phyloP scores from a whole-genome alignment of 2,329 filamentous ascomycete genomes.

The Penicillium frequentans region DNA sequence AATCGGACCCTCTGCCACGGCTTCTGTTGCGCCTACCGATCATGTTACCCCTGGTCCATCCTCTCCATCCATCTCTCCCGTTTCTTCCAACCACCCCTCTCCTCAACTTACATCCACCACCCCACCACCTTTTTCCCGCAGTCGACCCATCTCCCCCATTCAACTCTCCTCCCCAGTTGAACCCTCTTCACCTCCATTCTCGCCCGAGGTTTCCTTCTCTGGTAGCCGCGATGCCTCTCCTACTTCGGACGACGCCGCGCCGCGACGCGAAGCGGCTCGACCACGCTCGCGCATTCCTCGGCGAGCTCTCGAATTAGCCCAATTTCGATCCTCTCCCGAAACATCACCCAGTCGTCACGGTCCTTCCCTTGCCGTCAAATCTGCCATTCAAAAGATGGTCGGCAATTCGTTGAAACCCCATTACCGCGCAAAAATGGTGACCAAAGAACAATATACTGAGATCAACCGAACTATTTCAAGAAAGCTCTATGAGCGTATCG shows the following conservation, averaged over 20 bases:
- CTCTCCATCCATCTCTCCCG: conserved; percentile 43
- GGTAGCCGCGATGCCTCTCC: conserved; percentile 42
- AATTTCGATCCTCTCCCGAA: conserved; percentile 53
- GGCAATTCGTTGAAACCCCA: conserved; percentile 77
- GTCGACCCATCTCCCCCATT: conserved; percentile 36
- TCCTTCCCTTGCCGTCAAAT: conserved; percentile 80
- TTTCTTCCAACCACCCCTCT: conserved; percentile 42
- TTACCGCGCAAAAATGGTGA: conserved; percentile 76
- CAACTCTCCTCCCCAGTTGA: conserved; percentile 34
- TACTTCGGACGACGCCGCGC: neutral
- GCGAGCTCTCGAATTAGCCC: conserved; percentile 17
- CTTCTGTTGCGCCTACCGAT: conserved; percentile 39
- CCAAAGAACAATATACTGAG: conserved; percentile 83
- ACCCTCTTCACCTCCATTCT: conserved; percentile 50
- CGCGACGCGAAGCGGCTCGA: conserved; percentile 13
- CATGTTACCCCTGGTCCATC: conserved; percentile 41
- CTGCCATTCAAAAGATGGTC: conserved; percentile 85
- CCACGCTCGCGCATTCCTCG: conserved; percentile 27
- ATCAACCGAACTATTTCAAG: conserved; percentile 91
- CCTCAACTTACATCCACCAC: conserved; percentile 40
- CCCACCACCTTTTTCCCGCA: conserved; percentile 36
- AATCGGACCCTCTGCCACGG: conserved; percentile 31
- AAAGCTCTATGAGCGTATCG: conserved; percentile 73
- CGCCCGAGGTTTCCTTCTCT: conserved; percentile 71
- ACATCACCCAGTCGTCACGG: conserved; percentile 65